These are phyloP conservation scores for Auriculariales sp. DNA, from an alignment of 768 basidiomycete genomes.

Conservation along the genomic window DNA sequence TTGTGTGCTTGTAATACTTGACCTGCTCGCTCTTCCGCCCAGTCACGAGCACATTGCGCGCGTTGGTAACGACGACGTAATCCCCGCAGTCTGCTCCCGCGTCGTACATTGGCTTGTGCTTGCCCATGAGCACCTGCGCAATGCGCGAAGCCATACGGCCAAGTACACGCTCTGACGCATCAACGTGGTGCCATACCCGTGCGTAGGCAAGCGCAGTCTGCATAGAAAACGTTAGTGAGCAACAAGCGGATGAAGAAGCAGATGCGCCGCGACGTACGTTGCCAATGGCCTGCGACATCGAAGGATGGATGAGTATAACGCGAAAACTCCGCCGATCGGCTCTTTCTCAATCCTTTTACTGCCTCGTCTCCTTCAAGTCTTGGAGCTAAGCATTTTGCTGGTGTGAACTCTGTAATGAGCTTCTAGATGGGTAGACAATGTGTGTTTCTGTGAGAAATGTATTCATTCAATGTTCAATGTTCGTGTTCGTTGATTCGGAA, in stretches of 20 bases:
- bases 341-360: no score
- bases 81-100: slow-evolving; percentile 96
- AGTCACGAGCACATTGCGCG: slow-evolving; percentile 67
- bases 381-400: no score
- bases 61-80: slow-evolving; percentile 93
- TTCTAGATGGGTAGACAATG: no score
- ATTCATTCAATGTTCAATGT: no score
- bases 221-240: slow-evolving; percentile 1
- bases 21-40: slow-evolving; percentile 82
- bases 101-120: slow-evolving; percentile 96
- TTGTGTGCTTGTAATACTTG: slow-evolving; percentile 78
- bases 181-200: slow-evolving; percentile 92
- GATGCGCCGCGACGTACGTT: slow-evolving; percentile 37
- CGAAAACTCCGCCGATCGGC: not conserved
- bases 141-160: slow-evolving; percentile 92
- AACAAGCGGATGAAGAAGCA: not conserved
- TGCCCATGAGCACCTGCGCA: slow-evolving; percentile 94
- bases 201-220: slow-evolving; percentile 93
- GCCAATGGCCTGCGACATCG: slow-evolving; percentile 72
- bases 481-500: no score
- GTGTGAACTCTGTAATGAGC: no score
- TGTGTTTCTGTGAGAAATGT: no score
- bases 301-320: not conserved
- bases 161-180: slow-evolving; percentile 79
- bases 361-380: no score